Conservation (phyloP, 2,329 filamentous ascomycete species). For the Phialocephala subalpina region DNA sequence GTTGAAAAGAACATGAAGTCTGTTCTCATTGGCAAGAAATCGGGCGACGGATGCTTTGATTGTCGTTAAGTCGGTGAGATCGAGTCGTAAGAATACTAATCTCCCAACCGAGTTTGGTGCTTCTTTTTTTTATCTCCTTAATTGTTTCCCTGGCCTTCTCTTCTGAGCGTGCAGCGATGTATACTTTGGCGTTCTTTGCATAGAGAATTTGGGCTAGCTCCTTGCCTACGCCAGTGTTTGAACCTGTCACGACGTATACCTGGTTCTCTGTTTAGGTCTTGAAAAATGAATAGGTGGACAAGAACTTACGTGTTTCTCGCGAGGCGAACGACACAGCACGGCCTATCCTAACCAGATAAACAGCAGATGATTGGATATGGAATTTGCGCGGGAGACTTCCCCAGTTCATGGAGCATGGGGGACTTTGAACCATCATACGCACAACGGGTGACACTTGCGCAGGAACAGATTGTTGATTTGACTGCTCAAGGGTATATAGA, state of each 20-base stretch:
- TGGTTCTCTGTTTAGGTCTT: constrained; percentile 8
- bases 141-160: constrained; percentile 50
- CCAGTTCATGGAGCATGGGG: no score
- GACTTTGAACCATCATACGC: no score
- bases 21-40: constrained; percentile 47
- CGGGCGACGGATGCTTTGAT: constrained; percentile 48
- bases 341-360: no score
- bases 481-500: no score
- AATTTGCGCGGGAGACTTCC: no score
- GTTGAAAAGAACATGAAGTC: constrained; percentile 51
- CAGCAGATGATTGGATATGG: no score
- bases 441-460: no score
- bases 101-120: constrained; percentile 44
- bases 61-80: constrained; percentile 49
- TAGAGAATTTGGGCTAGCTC: constrained; percentile 51
- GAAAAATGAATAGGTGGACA: background rate
- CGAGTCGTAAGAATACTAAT: constrained; percentile 48
- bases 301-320: constrained; percentile 18
- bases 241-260: constrained; percentile 50
- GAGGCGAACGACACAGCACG: no score
- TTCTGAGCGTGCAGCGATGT: constrained; percentile 51
- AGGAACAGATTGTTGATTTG: no score
- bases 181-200: constrained; percentile 52
- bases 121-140: constrained; percentile 45
- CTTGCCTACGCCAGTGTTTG: constrained; percentile 49